Evolutionary conservation across 179 eudicot genomes (phyloP), one percentile per base, ranked within the genome.

Genomic region (Patellifolia procumbens): DNA sequence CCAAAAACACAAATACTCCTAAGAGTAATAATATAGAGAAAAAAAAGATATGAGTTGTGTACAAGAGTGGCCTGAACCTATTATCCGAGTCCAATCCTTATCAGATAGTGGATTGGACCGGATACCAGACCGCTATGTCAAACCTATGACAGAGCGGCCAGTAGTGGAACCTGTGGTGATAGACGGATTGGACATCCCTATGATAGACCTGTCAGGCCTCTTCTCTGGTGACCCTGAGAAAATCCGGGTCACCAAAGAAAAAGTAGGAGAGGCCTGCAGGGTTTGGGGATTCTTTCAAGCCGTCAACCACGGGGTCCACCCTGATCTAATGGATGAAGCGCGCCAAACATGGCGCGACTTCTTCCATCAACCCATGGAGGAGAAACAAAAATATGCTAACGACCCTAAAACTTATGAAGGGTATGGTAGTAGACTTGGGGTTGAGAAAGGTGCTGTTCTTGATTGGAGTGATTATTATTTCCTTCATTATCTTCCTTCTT

Each of bases 401-500:
- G 76, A 84, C 0, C 98, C 98, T 0, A 61, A 39, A 58, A 94
- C 98, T 12, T 94, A 94, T 56, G 98, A 94, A 82, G 98, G 98
- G 9, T 94, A 94, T 56, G 98, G 98, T 0, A 94, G 98, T 74
- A 85, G 98, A 42, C 39, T 94, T 24, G 98, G 98, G 0, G 85
- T 92, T 9, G 87, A 92, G 61, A 94, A 92, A 67, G 98, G 92
- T 1, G 97, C 97, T 48, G 78, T 89, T 76, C 92, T 94, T 72
- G 98, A 94, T 78, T 94, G 98, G 98, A 89, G 90, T 83, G 98
- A 94, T 66, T 94, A 92, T 78, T 94, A 87, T 15, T 94, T 78
- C 45, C 94, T 94, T 81, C 97, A 94, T 83, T 92, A 69, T 76
- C 89, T 89, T 20, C 98, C 98, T 73, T 37, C 45, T 34, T 1